phyloP scores from a whole-genome alignment of 352 stramenopile species.

The Globisporangium cystogenes region DNA sequence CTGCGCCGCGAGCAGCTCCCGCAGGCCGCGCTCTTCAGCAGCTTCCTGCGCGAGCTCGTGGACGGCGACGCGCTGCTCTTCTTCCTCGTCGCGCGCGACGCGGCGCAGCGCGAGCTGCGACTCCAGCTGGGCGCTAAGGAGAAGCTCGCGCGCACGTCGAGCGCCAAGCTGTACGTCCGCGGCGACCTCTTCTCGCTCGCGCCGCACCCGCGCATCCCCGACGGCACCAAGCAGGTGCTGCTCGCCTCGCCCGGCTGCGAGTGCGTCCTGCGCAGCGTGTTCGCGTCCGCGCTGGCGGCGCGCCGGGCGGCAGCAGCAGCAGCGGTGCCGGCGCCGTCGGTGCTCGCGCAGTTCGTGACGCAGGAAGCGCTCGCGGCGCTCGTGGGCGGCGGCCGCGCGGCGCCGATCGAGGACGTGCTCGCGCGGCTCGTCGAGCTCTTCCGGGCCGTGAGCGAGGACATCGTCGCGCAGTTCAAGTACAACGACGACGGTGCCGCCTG shows the following conservation, averaged over 20 bases:
- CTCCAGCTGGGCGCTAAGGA: slow-evolving; percentile 50
- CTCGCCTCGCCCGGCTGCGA: slow-evolving; percentile 38
- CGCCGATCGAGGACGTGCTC: slow-evolving; percentile 40
- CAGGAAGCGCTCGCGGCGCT: slow-evolving; percentile 23
- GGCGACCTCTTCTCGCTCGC: slow-evolving; percentile 23
- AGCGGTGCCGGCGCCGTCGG: slow-evolving; percentile 8
- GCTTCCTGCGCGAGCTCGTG: slow-evolving; percentile 64
- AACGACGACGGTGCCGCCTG: slow-evolving; percentile 73
- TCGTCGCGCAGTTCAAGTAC: slow-evolving; percentile 76
- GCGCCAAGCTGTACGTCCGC: slow-evolving; percentile 36
- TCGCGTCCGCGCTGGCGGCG: slow-evolving; percentile 16
- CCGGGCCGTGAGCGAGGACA: slow-evolving; percentile 54
- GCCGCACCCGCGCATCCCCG: slow-evolving; percentile 42
- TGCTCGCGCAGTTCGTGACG: slow-evolving; percentile 39
- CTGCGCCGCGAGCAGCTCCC: slow-evolving; percentile 34
- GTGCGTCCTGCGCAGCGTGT: slow-evolving; percentile 33
- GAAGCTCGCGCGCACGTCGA: slow-evolving; percentile 50
- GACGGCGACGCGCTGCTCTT: slow-evolving; percentile 64
- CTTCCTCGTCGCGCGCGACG: slow-evolving; percentile 40
- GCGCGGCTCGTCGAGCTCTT: slow-evolving; percentile 39
- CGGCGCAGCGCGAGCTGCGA: slow-evolving; percentile 47
- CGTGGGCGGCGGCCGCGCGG: slow-evolving; percentile 6
- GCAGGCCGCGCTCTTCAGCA: slow-evolving; percentile 43
- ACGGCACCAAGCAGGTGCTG: slow-evolving; percentile 52
- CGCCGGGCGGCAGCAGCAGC: neutral